These are phyloP conservation scores for Zopfochytrium polystomum DNA, from an alignment of 371 early-diverging fungal genomes.

Conservation along the genomic window DNA sequence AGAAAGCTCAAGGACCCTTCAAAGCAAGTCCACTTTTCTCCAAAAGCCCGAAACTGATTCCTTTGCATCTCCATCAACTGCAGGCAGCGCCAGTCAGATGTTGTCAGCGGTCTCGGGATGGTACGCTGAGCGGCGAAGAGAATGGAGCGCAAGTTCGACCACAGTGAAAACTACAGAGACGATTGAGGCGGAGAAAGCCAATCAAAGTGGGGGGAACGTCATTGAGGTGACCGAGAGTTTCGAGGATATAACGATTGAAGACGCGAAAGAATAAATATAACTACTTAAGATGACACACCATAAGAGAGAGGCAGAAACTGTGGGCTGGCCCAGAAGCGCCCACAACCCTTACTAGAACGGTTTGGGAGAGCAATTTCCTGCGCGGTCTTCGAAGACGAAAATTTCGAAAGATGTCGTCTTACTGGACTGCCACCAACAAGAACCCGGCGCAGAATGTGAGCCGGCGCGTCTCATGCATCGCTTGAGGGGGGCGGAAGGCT, in stretches of 20 bases:
- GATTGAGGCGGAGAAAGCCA: no score
- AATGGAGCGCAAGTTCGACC: constrained; percentile 40
- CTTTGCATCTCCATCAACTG: not conserved
- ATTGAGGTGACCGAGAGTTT: no score
- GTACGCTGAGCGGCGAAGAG: constrained; percentile 27
- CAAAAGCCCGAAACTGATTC: not conserved
- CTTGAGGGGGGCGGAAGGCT: no score
- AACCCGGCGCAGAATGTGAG: no score
- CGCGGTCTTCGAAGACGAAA: no score
- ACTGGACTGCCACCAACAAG: no score
- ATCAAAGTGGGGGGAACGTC: no score
- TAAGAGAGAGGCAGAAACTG: not conserved
- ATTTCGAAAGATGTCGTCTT: no score
- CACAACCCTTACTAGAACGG: no score
- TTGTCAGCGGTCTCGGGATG: constrained; percentile 36
- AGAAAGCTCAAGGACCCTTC: constrained; percentile 9
- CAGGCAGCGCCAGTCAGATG: constrained; percentile 36
- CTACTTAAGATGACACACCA: not conserved
- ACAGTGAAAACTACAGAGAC: no score
- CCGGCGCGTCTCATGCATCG: no score
- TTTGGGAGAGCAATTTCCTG: no score
- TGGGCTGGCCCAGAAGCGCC: constrained; percentile 1
- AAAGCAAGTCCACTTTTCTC: constrained; percentile 2
- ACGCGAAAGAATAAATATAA: not conserved
- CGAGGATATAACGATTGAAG: not conserved